Evolutionary conservation across 2,329 filamentous ascomycete genomes (phyloP), one percentile per base, ranked within the genome.

Genomic region (Lecanicillium sp.): DNA sequence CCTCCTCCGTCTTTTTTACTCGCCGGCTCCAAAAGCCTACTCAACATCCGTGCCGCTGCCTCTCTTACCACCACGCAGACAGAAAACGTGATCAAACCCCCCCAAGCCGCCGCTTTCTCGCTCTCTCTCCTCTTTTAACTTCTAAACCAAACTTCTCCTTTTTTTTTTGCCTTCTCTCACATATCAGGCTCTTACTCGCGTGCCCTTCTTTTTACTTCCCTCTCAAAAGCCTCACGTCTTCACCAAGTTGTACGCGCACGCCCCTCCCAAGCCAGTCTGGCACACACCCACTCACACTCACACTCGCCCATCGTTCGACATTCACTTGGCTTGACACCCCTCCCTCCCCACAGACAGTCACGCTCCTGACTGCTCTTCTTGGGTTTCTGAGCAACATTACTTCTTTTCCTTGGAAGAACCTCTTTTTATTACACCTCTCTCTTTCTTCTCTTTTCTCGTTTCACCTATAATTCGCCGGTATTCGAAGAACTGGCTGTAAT

Each of bases 101-200:
- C 23, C 27, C 39, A 1, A 0, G 12, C 3, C 21, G 11, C 30
- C n/a, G 11, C 11, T 9, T 19, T 23, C 6, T n/a, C 26, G 5
- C 14, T 26, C n/a, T 36, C 17, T 20, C 29, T 24, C 15, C 27
- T n/a, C 21, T 9, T 30, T 30, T 24, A n/a, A n/a, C n/a, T n/a
- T n/a, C n/a, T n/a, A n/a, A n/a, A n/a, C n/a, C n/a, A n/a, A n/a
- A n/a, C 26, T 23, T 26, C 20, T 43, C 17, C 20, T 15, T 23
- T 33, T 24, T 32, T 15, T 17, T 41, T 30, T 21, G 26, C 39
- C 24, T 20, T 23, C n/a, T 21, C 15, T 45, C 33, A 45, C 6
- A 23, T 37, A n/a, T n/a, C n/a, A n/a, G n/a, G n/a, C n/a, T n/a
- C n/a, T n/a, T 45, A 29, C 42, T 45, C 42, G 42, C 42, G 19